Conservation (phyloP, 192 early-diverging fungal species). For the Globomyces pollinis-pini region DNA sequence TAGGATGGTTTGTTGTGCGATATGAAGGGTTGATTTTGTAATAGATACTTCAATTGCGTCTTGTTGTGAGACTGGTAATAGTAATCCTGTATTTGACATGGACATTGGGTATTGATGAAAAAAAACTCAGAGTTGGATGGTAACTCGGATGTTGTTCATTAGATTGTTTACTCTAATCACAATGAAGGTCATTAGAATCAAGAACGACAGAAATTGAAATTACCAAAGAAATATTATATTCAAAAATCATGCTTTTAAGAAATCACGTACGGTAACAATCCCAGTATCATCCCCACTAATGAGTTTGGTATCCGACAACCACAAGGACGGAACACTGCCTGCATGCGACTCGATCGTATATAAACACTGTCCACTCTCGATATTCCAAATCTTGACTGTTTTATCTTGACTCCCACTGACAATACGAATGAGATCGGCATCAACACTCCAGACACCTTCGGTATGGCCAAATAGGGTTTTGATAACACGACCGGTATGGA, state of each 20-base stretch:
- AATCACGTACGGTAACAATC: constrained; percentile 74
- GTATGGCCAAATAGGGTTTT: constrained; percentile 78
- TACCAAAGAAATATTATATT: no score
- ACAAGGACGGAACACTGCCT: constrained; percentile 71
- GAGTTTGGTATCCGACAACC: constrained; percentile 80
- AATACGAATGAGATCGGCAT: constrained; percentile 62
- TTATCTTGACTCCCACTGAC: constrained; percentile 81
- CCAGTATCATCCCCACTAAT: constrained; percentile 82
- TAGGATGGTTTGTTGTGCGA: no score
- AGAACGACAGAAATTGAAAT: no score
- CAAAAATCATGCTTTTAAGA: constrained; percentile 21
- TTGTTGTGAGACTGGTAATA: no score
- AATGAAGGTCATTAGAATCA: no score
- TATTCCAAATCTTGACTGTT: constrained; percentile 88
- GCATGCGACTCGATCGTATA: constrained; percentile 66
- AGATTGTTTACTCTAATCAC: no score
- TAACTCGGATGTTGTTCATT: no score
- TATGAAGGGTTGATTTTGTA: background rate
- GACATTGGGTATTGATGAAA: no score
- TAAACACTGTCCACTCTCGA: constrained; percentile 67
- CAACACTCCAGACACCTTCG: constrained; percentile 76
- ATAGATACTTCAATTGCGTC: no score
- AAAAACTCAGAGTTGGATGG: no score
- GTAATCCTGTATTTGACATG: no score
- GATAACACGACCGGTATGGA: constrained; percentile 69